Percentiles rank a stretch among this genome's conserved stretches.
Evolutionary conservation across 495 filamentous ascomycete genomes (phyloP).

Genomic region (Lasiosphaeria hispida): DNA sequence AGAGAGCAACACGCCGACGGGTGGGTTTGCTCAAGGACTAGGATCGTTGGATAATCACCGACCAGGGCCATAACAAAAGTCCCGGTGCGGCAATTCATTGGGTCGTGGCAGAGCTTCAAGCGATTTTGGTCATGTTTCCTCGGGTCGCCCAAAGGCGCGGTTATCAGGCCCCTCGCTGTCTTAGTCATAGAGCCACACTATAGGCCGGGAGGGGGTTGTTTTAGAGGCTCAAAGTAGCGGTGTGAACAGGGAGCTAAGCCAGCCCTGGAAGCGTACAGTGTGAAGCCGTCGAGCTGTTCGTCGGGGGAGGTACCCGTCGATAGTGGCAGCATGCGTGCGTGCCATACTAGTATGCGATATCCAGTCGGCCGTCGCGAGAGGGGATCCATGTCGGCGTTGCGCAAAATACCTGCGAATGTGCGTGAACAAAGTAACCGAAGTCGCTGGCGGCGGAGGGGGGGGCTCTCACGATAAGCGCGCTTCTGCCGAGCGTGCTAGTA

Average conservation of each 20-base stretch:
- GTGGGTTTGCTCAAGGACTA: background rate
- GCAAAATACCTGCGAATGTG: conserved; percentile 5
- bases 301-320: conserved; percentile 28
- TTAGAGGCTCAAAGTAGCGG: conserved; percentile 35
- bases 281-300: conserved; percentile 3
- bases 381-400: conserved; percentile 1
- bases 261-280: conserved; percentile 26
- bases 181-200: background rate
- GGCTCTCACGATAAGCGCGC: conserved; percentile 3
- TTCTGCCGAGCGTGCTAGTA: background rate
- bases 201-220: conserved; percentile 21
- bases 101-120: background rate
- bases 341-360: background rate
- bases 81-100: background rate
- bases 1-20: background rate
- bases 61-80: background rate
- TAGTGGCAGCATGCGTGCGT: background rate
- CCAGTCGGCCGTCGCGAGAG: conserved; percentile 1
- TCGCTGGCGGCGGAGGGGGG: background rate
- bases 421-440: background rate
- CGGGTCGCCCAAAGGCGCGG: background rate
- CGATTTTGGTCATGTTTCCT: background rate
- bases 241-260: conserved; percentile 24
- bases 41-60: conserved; percentile 1
- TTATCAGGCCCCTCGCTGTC: background rate